Conservation (phyloP, 73 alveolate species). For the Breviolum minutum region DNA sequence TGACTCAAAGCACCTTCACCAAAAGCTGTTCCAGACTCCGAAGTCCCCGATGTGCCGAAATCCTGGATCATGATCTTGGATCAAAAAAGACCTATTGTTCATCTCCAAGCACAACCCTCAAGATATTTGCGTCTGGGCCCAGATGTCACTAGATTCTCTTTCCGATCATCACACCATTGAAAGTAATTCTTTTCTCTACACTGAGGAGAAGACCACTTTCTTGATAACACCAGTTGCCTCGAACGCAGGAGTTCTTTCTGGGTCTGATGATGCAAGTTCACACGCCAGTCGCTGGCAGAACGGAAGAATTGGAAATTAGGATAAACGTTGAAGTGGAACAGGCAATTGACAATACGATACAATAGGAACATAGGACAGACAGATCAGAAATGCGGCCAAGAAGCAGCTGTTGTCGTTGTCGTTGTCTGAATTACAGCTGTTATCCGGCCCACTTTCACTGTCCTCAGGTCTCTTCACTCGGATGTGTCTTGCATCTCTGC, state of each 20-base stretch:
- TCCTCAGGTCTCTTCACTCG: background rate
- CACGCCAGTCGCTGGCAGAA: too few species aligned
- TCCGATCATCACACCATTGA: too few species aligned
- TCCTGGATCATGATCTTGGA: background rate
- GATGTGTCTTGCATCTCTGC: too few species aligned
- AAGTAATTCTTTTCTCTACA: too few species aligned
- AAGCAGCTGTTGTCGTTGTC: conserved; percentile 22
- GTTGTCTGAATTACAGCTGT: conserved; percentile 70
- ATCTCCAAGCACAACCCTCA: background rate
- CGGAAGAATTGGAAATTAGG: background rate
- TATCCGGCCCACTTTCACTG: conserved; percentile 84
- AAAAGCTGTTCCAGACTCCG: background rate
- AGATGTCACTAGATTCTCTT: too few species aligned
- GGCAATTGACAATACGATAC: too few species aligned
- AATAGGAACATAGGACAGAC: too few species aligned
- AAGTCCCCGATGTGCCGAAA: background rate
- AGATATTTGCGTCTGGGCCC: too few species aligned
- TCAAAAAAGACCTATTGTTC: background rate
- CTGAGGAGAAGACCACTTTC: conserved; percentile 47
- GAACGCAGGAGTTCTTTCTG: too few species aligned
- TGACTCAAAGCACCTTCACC: background rate
- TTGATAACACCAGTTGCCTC: conserved; percentile 85
- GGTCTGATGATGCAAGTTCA: too few species aligned
- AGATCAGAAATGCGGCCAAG: background rate
- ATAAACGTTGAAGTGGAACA: too few species aligned